Evolutionary conservation across 176 grass and related monocot species (phyloP).

Genomic region (Carex kokanica): DNA sequence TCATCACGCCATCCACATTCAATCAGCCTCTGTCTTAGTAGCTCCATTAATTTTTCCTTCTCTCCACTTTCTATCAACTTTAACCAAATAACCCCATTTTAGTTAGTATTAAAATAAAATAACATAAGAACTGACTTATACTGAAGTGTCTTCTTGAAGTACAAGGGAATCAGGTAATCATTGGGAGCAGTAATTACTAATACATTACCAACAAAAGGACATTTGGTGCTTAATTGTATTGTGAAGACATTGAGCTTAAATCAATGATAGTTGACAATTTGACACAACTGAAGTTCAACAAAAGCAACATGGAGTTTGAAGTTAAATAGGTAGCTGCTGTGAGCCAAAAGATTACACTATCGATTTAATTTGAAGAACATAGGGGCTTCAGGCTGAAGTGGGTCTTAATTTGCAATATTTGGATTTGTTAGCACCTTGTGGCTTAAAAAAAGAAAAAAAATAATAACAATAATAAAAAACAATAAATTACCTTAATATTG

Average conservation of each 20-base stretch:
- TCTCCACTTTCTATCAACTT: slow-evolving; percentile 98
- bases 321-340: background rate
- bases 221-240: background rate
- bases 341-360: background rate
- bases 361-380: background rate
- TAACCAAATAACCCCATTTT: slow-evolving; percentile 42
- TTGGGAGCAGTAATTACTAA: background rate
- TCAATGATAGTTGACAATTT: background rate
- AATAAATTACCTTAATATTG: slow-evolving; percentile 79
- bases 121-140: background rate
- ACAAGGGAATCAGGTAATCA: background rate
- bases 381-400: background rate
- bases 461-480: no score
- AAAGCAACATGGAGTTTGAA: background rate
- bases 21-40: slow-evolving; percentile 81
- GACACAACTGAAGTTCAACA: background rate
- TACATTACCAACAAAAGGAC: background rate
- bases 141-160: background rate
- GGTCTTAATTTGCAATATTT: background rate
- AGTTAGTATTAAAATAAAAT: background rate
- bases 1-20: slow-evolving; percentile 98
- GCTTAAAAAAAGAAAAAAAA: background rate
- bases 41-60: slow-evolving; percentile 98
- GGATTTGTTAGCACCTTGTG: background rate
- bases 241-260: background rate